Percentiles rank a stretch among this genome's conserved stretches.
Evolutionary conservation across 176 grass and related monocot genomes (phyloP).

Genomic region (Urochloa ruziziensis): DNA sequence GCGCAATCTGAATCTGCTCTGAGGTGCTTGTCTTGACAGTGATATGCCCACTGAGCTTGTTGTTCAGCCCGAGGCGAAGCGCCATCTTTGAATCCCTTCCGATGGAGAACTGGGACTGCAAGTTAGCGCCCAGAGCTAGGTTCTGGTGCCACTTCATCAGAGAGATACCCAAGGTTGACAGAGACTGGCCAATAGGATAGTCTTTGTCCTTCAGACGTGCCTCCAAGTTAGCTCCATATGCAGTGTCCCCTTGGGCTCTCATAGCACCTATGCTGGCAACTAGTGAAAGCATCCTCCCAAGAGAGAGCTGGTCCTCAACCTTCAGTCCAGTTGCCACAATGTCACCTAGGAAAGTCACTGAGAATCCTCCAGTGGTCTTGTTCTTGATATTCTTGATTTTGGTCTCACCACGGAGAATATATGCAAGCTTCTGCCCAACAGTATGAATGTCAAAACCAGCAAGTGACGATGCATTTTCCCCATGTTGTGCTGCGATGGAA

Average conservation of each 20-base stretch:
- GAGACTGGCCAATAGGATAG: constrained; percentile 65
- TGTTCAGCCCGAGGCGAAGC: constrained; percentile 71
- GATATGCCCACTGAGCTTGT: constrained; percentile 83
- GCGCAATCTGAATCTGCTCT: constrained; percentile 78
- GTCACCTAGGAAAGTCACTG: constrained; percentile 81
- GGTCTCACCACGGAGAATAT: constrained; percentile 80
- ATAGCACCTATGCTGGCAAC: constrained; percentile 70
- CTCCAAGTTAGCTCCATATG: constrained; percentile 88
- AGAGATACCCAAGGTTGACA: constrained; percentile 76
- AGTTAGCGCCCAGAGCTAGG: constrained; percentile 76
- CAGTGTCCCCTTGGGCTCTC: constrained; percentile 69
- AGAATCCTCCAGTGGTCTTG: constrained; percentile 81
- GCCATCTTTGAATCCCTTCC: constrained; percentile 81
- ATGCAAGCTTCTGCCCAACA: constrained; percentile 71
- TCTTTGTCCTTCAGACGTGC: constrained; percentile 70
- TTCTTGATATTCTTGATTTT: constrained; percentile 95
- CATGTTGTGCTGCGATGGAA: constrained; percentile 84
- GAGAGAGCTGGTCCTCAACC: constrained; percentile 78
- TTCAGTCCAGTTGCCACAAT: constrained; percentile 84
- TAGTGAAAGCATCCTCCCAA: constrained; percentile 68
- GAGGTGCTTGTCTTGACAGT: constrained; percentile 84
- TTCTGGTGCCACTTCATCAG: constrained; percentile 77
- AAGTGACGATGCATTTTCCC: constrained; percentile 79
- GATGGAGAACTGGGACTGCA: constrained; percentile 78
- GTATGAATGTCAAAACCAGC: constrained; percentile 87